Base-by-base conservation (phyloP, 495 filamentous ascomycete species). In the Daldinia caldariorum region DNA sequence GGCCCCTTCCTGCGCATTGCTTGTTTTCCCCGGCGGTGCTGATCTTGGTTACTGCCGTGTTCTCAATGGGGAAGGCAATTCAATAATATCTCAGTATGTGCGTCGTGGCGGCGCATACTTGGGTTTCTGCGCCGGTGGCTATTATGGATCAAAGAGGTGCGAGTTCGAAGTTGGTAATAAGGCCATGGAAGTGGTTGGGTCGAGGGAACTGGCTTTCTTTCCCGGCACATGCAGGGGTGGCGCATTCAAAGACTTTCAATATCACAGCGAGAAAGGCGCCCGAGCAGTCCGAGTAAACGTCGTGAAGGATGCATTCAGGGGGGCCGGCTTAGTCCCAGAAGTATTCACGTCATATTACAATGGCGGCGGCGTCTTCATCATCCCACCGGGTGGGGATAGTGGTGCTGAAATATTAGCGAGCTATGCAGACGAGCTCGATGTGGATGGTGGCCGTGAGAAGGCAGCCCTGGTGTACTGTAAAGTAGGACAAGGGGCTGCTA, bases 21-120 rank as follows among this genome's bases (percentile, higher is more conserved):
- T 99, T 12, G 94, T 99, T 5, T 87, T 99, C 57, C 95, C 95
- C 9, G 96, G 96, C 14, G 95, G 95, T n/a, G 95, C 93, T 16
- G 95, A 99, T 73, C 84, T 97, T 45, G 92, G 90, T 34, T 99
- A 97, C 79, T 97, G 94, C 74, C 89, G 91, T 4, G 89, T 86
- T 10, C 85, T 99, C 45, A 95, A 98, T 78, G 95, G 95, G 35
- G 82, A 88, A 62, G 95, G 95, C 13, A 99, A 97, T 76, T 84
- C 90, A 39, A 85, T 83, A 59, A 97, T 99, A 76, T 81, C 83
- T 16, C 89, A 94, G 65, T 99, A 90, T 76, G 92, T 99, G 50
- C 90, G 90, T 58, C 81, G 87, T n/a, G 95, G 95, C 10, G 95
- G 95, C 4, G 79, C 82, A 1, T 99, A 94, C 75, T 83, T 98